These are phyloP conservation scores for Astragalus glycyphyllos DNA, from an alignment of 306 rosid species.

Conservation along the genomic window DNA sequence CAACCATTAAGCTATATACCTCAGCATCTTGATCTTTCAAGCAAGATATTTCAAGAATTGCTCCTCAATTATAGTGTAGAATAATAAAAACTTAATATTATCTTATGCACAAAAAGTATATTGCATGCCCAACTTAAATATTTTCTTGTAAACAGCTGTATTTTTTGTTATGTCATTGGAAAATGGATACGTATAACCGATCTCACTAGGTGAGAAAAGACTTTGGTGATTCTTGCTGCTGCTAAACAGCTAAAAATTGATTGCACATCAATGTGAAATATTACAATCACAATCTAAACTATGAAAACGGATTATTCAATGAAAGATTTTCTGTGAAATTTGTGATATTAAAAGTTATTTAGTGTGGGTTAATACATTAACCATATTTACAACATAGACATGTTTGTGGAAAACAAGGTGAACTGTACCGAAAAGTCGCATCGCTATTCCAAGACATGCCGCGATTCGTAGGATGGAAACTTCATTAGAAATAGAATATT, in stretches of 20 bases:
- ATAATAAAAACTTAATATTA: constrained; percentile 28
- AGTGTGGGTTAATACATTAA: neutral
- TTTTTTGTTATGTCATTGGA: neutral
- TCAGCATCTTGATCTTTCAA: constrained; percentile 15
- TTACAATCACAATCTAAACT: constrained; percentile 13
- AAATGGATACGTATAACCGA: neutral
- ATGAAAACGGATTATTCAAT: neutral
- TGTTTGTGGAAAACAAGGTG: neutral
- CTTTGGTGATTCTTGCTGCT: neutral
- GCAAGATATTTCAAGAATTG: constrained; percentile 18
- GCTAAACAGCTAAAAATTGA: constrained; percentile 14
- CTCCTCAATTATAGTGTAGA: neutral
- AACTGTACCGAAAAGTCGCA: constrained; percentile 1
- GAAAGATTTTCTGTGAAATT: constrained; percentile 15
- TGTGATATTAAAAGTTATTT: neutral
- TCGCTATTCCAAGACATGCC: too few species aligned
- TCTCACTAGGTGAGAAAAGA: neutral
- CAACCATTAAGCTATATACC: constrained; percentile 26
- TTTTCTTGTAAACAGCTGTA: constrained; percentile 10
- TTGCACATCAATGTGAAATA: neutral
- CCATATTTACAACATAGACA: neutral
- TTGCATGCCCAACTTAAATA: neutral
- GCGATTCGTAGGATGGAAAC: neutral
- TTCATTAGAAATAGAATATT: constrained; percentile 23
- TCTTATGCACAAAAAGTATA: constrained; percentile 15